A percentile compares a stretch with the other conserved stretches of the same genome.
phyloP scores from a whole-genome alignment of 1,284 basidiomycete species.

The Ustilago hordei region DNA sequence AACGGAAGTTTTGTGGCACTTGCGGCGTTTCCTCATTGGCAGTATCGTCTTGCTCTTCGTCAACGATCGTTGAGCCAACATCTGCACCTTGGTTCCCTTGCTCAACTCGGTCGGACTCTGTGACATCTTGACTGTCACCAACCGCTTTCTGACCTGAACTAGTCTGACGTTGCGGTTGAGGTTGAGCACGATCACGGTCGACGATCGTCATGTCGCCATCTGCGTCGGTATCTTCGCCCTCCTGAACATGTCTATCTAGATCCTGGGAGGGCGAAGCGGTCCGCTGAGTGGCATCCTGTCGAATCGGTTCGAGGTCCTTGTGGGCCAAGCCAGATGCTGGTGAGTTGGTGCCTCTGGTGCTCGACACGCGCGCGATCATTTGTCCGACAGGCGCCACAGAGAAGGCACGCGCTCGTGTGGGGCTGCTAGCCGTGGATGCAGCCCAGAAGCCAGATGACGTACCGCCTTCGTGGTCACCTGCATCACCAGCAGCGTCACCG shows the following conservation, averaged over 20 bases:
- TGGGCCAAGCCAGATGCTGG: conserved; percentile 47
- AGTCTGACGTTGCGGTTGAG: conserved; percentile 15
- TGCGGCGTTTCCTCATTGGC: neutral
- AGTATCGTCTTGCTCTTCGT: conserved; percentile 2
- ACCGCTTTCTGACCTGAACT: conserved; percentile 16
- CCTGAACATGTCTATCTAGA: neutral
- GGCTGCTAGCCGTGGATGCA: conserved; percentile 35
- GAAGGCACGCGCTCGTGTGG: conserved; percentile 32
- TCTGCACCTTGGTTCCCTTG: neutral
- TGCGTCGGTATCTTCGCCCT: conserved; percentile 18
- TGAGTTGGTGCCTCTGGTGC: conserved; percentile 54
- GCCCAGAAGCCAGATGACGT: conserved; percentile 28
- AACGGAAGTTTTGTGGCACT: conserved; percentile 31
- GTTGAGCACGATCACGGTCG: conserved; percentile 25
- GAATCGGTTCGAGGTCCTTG: conserved; percentile 16
- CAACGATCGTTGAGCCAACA: neutral
- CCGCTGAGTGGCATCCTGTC: conserved; percentile 9
- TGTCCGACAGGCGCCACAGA: conserved; percentile 22
- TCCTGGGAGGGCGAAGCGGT: conserved; percentile 16
- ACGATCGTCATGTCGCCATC: conserved; percentile 49
- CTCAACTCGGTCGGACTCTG: neutral
- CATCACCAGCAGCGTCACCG: conserved; percentile 23
- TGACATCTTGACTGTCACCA: neutral
- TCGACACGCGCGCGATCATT: conserved; percentile 4
- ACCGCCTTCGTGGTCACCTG: conserved; percentile 17